phyloP scores from a whole-genome alignment of 2,329 filamentous ascomycete genomes.

The Cercospora zeae-maydis region DNA sequence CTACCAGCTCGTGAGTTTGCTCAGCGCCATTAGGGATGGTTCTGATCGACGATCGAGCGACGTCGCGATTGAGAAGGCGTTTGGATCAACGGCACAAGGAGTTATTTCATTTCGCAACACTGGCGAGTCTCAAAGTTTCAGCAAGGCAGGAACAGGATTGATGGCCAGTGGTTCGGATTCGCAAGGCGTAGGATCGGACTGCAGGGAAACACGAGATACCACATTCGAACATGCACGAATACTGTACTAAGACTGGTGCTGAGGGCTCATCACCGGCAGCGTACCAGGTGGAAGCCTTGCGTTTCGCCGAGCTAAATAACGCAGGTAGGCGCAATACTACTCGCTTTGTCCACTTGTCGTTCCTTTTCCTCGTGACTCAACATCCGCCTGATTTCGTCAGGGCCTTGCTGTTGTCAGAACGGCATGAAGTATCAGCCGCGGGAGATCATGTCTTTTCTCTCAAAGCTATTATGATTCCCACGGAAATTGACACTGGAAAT shows the following conservation, averaged over 20 bases:
- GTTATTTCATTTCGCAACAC: neutral
- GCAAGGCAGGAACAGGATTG: neutral
- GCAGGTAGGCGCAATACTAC: neutral
- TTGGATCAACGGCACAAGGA: neutral
- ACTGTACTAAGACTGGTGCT: neutral
- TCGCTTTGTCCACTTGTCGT: neutral
- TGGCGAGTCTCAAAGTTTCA: neutral
- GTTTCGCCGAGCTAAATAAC: neutral
- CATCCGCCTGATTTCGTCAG: neutral
- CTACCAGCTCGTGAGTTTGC: neutral
- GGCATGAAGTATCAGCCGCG: no score
- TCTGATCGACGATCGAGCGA: neutral
- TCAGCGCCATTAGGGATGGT: constrained; percentile 3
- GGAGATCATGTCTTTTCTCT: no score
- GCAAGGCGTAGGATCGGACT: neutral
- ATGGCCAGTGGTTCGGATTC: neutral
- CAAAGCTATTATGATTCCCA: no score
- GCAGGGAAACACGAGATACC: neutral
- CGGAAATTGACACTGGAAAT: no score
- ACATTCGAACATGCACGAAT: neutral
- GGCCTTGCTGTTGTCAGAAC: no score
- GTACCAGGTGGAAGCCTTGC: neutral
- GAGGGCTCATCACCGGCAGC: neutral
- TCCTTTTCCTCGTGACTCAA: neutral
- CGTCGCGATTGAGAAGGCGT: neutral